phyloP scores from a whole-genome alignment of 371 early-diverging fungal genomes.

The Blastocladiella emersonii region DNA sequence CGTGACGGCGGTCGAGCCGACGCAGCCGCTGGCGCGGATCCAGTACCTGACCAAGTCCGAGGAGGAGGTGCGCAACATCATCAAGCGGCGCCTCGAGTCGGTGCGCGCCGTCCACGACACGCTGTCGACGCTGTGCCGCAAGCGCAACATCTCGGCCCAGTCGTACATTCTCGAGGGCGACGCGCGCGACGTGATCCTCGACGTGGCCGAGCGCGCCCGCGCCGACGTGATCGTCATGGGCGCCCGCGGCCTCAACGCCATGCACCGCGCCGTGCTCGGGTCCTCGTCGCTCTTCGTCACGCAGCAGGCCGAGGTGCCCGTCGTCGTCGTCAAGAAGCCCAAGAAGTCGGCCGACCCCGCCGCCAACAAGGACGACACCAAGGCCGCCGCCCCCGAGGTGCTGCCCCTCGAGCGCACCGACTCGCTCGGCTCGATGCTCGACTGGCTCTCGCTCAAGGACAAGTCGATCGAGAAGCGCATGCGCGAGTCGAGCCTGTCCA shows the following conservation, averaged over 20 bases:
- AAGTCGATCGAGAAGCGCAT: neutral
- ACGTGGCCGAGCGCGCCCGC: neutral
- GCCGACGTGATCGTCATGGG: slow-evolving; percentile 2
- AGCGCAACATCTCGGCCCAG: neutral
- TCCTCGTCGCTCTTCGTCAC: neutral
- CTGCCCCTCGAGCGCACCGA: neutral
- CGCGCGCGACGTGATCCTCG: slow-evolving; percentile 4
- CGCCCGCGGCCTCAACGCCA: neutral
- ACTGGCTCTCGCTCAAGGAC: slow-evolving; percentile 1
- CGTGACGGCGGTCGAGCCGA: neutral
- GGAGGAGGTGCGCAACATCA: neutral
- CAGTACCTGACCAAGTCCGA: neutral
- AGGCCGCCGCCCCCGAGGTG: neutral
- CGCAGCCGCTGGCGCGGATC: neutral
- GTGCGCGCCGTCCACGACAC: neutral
- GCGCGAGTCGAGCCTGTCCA: neutral
- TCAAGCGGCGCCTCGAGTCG: neutral
- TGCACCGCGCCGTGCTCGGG: neutral
- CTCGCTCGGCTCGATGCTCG: neutral
- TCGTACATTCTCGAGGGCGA: neutral
- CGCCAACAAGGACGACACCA: neutral
- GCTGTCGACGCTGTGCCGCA: neutral
- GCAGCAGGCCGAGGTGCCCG: neutral
- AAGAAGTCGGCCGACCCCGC: no score
- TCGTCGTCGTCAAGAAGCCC: slow-evolving; percentile 1